Evolutionary conservation across 495 filamentous ascomycete genomes (phyloP).

Genomic region (Cudoniella acicularis): DNA sequence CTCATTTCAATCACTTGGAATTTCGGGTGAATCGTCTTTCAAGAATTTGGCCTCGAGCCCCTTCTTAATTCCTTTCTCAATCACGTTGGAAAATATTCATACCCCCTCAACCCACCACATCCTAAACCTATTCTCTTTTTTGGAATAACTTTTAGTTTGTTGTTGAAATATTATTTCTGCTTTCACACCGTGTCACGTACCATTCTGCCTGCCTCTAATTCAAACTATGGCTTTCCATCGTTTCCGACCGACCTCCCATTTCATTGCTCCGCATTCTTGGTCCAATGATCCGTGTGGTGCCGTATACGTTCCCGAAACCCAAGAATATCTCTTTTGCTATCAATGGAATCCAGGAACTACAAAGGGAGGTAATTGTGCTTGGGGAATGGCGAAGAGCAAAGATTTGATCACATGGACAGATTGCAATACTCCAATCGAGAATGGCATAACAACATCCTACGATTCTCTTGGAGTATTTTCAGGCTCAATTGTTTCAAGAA

Average conservation of each 20-base stretch:
- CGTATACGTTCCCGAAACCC: constrained; percentile 20
- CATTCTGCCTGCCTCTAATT: not conserved
- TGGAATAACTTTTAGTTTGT: no score
- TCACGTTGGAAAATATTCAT: no score
- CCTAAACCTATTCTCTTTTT: no score
- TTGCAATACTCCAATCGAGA: constrained; percentile 12
- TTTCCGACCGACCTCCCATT: constrained; percentile 22
- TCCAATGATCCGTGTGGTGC: constrained; percentile 23
- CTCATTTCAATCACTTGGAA: no score
- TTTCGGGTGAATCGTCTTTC: no score
- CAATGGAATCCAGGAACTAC: constrained; percentile 24
- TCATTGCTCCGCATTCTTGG: constrained; percentile 23
- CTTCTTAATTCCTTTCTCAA: no score
- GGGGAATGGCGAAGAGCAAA: constrained; percentile 23
- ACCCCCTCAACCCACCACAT: no score
- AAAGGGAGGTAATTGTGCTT: constrained; percentile 19
- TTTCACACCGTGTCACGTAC: not conserved
- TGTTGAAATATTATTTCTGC: no score
- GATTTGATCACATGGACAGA: constrained; percentile 20
- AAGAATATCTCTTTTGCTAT: constrained; percentile 26
- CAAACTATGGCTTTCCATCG: constrained; percentile 14
- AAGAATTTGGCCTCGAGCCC: no score
- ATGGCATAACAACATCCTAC: constrained; percentile 13
- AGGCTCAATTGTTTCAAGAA: constrained; percentile 13
- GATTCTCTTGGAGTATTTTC: constrained; percentile 22